Base-by-base conservation (phyloP, 306 rosid species). In the Mucuna pruriens region DNA sequence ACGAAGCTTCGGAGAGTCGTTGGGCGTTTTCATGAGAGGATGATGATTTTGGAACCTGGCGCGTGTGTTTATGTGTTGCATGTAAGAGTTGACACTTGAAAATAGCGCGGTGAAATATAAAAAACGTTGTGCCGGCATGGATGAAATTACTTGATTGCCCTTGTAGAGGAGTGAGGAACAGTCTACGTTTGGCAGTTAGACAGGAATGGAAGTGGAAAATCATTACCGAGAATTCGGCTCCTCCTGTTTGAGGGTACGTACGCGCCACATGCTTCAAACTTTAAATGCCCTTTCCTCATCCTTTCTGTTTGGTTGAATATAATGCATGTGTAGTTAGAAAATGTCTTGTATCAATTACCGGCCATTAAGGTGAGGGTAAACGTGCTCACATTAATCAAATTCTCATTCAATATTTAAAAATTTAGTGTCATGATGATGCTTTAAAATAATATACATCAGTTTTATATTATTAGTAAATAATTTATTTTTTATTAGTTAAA, bases 1-100 rank as follows among this genome's bases (percentile, higher is more conserved):
- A n/a, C 94, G 86, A 49, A 31, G 88, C 76, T 84, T 91, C 13
- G 82, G 87, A n/a, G 82, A 25, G 8, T 39, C 80, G 1, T 54
- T 79, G 36, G 67, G 85, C 15, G 76, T 74, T 84, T 83, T 87
- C 94, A 86, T 87, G 19, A 42, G 40, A 75, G 12, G 39, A 62
- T 11, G 67, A 11, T 5, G n/a, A n/a, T n/a, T n/a, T n/a, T n/a
- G 13, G 26, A 33, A 9, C 8, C 25, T 9, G 8, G 42, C 6
- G 20, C 25, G 38, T 70, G 63, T 79, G 31, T 55, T 45, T 9
- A 17, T 11, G 17, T 25, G 74, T 39, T 81, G 46, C 40, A 61
- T 10, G 68, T 31, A 65, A 40, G 74, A 48, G 72, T 31, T 36
- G n/a, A 67, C 39, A 25, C 19, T 42, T 66, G 77, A 55, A 54